Percentiles rank a stretch among this genome's conserved stretches.
phyloP scores from a whole-genome alignment of 495 filamentous ascomycete genomes.

The Penicillium malachiteum region DNA sequence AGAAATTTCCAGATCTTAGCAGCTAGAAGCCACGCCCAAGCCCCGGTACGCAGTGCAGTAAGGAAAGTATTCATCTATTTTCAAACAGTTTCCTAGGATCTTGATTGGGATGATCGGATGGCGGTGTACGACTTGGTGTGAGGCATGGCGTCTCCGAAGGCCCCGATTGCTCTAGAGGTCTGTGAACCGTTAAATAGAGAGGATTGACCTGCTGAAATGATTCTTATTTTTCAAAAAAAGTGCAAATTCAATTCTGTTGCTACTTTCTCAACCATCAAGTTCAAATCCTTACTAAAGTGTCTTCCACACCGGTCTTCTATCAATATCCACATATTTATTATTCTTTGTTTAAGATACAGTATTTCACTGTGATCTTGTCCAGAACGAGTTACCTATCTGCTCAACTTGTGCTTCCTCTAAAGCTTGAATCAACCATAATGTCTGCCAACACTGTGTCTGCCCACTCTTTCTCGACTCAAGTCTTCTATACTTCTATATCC shows the following conservation, averaged over 20 bases:
- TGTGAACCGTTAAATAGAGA: constrained; percentile 22
- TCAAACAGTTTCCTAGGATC: constrained; percentile 25
- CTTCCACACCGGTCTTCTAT: neutral
- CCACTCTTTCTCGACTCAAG: neutral
- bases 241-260: too few species aligned
- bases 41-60: constrained; percentile 15
- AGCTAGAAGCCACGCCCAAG: constrained; percentile 21
- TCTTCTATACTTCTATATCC: constrained; percentile 3
- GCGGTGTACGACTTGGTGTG: constrained; percentile 39
- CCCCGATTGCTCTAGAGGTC: constrained; percentile 9
- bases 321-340: neutral
- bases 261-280: neutral
- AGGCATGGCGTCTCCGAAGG: constrained; percentile 12
- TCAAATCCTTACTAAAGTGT: neutral
- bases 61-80: constrained; percentile 18
- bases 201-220: constrained; percentile 1
- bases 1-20: constrained; percentile 20
- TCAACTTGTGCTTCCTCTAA: constrained; percentile 1
- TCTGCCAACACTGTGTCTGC: neutral
- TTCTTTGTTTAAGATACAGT: too few species aligned
- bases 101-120: constrained; percentile 30
- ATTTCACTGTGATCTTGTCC: neutral
- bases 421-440: constrained; percentile 12
- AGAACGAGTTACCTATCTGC: neutral
- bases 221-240: neutral